Conservation (phyloP, 148 eudicot species). For the Rhododendron williamsianum region DNA sequence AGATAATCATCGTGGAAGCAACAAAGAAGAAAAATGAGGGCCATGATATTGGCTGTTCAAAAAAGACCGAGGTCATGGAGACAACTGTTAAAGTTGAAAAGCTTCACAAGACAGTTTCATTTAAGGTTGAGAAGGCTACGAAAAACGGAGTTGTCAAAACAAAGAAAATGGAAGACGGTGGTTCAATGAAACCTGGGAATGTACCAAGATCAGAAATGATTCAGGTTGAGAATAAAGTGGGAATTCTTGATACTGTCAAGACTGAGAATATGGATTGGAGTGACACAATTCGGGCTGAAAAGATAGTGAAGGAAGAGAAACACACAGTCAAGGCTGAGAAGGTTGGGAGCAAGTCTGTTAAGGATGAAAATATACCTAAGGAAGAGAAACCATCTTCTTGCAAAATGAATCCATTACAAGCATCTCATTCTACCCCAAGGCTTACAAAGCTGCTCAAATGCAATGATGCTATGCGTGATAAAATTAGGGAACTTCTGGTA, state of each 20-base stretch:
- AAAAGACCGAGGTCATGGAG: conserved; percentile 14
- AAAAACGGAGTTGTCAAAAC: neutral
- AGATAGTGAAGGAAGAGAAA: neutral
- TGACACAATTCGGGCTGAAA: neutral
- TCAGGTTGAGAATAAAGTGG: conserved; percentile 1
- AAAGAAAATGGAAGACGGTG: neutral
- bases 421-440: conserved; percentile 41
- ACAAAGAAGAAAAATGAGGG: conserved; percentile 16
- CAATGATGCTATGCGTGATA: conserved; percentile 46
- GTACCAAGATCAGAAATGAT: neutral
- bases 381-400: conserved; percentile 29
- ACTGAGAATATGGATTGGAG: neutral
- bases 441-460: conserved; percentile 48
- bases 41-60: neutral
- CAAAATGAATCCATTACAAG: conserved; percentile 19
- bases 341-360: conserved; percentile 16
- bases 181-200: neutral
- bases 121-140: conserved; percentile 12
- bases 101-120: conserved; percentile 3
- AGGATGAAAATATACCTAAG: conserved; percentile 29
- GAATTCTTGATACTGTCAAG: neutral
- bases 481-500: conserved; percentile 43
- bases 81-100: conserved; percentile 20
- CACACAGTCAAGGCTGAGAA: conserved; percentile 11
- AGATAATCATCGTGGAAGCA: conserved; percentile 18